phyloP scores from a whole-genome alignment of 73 alveolate species.

The Diophrys sp. region DNA sequence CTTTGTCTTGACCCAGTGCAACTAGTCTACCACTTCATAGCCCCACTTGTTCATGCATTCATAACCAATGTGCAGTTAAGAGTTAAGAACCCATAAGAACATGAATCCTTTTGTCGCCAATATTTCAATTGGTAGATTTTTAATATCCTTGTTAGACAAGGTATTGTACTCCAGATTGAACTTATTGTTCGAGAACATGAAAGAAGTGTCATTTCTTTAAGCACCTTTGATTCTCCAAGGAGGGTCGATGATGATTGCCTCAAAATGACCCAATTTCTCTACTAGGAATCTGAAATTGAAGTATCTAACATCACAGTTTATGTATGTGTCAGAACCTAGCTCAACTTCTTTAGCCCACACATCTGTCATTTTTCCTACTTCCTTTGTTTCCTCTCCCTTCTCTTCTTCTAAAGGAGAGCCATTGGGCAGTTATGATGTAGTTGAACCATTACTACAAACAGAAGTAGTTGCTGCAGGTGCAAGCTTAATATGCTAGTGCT shows the following conservation, averaged over 20 bases:
- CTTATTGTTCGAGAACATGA: conserved; percentile 87
- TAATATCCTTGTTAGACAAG: conserved; percentile 80
- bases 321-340: conserved; percentile 51
- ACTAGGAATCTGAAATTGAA: conserved; percentile 75
- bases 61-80: conserved; percentile 75
- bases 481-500: too few species aligned
- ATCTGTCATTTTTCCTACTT: neutral
- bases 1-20: conserved; percentile 81
- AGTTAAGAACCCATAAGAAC: conserved; percentile 82
- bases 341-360: conserved; percentile 19
- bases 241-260: conserved; percentile 83
- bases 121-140: conserved; percentile 76
- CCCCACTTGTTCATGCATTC: conserved; percentile 91
- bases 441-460: too few species aligned
- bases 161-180: conserved; percentile 82
- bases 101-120: conserved; percentile 81
- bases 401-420: too few species aligned
- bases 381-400: too few species aligned
- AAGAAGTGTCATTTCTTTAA: conserved; percentile 78
- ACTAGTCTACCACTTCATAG: conserved; percentile 81
- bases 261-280: conserved; percentile 76
- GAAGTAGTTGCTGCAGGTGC: too few species aligned
- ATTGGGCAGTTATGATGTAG: too few species aligned
- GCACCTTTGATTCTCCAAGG: conserved; percentile 96
- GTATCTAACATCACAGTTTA: conserved; percentile 84